phyloP scores from a whole-genome alignment of 1,284 basidiomycete genomes.

The Leccinum huronense region DNA sequence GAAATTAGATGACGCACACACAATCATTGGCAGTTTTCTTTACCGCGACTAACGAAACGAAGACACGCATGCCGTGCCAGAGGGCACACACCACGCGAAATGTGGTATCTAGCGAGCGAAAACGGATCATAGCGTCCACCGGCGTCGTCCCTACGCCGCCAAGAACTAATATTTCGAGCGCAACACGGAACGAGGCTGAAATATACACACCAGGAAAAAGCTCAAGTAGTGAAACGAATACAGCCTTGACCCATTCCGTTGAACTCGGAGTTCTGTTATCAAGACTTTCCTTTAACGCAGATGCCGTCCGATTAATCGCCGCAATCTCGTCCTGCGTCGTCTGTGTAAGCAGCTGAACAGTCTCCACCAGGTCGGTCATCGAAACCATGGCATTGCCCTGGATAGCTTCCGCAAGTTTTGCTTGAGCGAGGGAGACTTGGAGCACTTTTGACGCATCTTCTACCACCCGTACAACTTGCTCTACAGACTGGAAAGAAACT shows the following conservation, averaged over 20 bases:
- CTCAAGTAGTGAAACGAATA: slow-evolving; percentile 15
- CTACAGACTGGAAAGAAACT: slow-evolving; percentile 22
- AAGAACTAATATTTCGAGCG: slow-evolving; percentile 3
- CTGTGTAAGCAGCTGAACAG: slow-evolving; percentile 39
- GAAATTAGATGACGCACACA: slow-evolving; percentile 17
- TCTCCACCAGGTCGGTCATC: slow-evolving; percentile 36
- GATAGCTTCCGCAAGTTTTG: slow-evolving; percentile 33
- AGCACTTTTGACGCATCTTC: slow-evolving; percentile 29
- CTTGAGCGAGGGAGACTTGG: slow-evolving; percentile 29
- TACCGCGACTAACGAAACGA: slow-evolving; percentile 31
- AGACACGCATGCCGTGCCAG: slow-evolving; percentile 25
- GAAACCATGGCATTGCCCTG: slow-evolving; percentile 38
- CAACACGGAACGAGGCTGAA: slow-evolving; percentile 3
- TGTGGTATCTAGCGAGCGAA: slow-evolving; percentile 18
- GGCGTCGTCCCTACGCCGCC: slow-evolving; percentile 16
- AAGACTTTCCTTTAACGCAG: slow-evolving; percentile 35
- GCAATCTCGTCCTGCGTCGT: slow-evolving; percentile 42
- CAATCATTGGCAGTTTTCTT: slow-evolving; percentile 8
- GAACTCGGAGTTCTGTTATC: slow-evolving; percentile 10
- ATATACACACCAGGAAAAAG: slow-evolving; percentile 28
- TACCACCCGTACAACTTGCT: slow-evolving; percentile 25
- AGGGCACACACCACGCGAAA: slow-evolving; percentile 19
- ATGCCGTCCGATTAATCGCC: slow-evolving; percentile 47
- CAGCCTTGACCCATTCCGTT: slow-evolving; percentile 24
- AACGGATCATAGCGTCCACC: slow-evolving; percentile 9